Percentiles rank a stretch among this genome's conserved stretches.
Conservation (phyloP, 2,329 filamentous ascomycete species). For the Pseudogymnoascus sp. region DNA sequence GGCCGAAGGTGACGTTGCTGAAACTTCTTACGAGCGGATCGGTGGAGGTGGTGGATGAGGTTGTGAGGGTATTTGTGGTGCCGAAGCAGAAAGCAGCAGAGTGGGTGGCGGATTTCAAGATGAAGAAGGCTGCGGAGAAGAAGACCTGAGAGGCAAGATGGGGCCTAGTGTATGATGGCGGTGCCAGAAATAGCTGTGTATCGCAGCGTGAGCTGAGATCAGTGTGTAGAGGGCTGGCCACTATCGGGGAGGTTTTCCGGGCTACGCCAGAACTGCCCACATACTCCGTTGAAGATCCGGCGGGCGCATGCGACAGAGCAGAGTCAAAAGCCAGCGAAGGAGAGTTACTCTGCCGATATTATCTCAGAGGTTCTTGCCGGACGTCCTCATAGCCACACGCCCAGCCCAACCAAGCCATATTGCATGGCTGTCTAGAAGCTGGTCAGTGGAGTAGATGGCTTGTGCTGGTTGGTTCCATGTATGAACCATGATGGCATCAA, state of each 20-base stretch:
- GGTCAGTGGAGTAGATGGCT: neutral
- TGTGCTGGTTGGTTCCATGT: no score
- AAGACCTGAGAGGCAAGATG: conserved; percentile 2
- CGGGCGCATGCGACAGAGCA: neutral
- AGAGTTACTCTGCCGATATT: neutral
- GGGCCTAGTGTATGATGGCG: neutral
- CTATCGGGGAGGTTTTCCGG: neutral
- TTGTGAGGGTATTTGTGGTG: conserved; percentile 77
- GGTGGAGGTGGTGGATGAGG: conserved; percentile 79
- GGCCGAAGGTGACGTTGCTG: conserved; percentile 72
- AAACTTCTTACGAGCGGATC: conserved; percentile 70
- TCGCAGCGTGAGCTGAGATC: neutral
- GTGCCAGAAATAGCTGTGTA: neutral
- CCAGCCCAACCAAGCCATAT: neutral
- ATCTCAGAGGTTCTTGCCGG: neutral
- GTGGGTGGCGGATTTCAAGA: conserved; percentile 86
- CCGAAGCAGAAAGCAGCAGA: conserved; percentile 60
- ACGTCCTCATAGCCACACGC: neutral
- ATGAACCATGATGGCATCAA: neutral
- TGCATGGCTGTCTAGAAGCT: neutral
- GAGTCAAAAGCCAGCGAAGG: neutral
- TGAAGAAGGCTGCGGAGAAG: conserved; percentile 53
- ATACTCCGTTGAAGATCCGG: neutral
- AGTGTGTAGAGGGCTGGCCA: neutral
- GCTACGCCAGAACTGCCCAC: neutral